Conservation (phyloP, 2,329 filamentous ascomycete genomes). For the Passalora sequoiae region DNA sequence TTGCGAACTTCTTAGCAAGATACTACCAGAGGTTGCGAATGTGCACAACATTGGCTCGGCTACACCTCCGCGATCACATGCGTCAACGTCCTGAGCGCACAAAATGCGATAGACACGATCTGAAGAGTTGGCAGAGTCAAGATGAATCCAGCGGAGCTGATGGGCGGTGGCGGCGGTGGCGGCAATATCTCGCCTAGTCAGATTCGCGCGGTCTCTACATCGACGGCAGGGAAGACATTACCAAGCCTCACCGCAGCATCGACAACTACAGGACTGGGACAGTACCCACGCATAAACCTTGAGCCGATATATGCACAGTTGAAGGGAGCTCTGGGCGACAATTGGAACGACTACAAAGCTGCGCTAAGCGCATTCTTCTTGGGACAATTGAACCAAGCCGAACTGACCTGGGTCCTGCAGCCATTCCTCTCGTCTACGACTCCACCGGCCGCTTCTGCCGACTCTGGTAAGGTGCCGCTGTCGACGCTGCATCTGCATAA, state of each 20-base stretch:
- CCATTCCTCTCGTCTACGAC: constrained; percentile 51
- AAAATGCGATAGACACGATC: constrained; percentile 16
- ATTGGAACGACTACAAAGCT: constrained; percentile 58
- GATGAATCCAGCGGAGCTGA: constrained; percentile 35
- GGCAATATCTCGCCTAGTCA: constrained; percentile 21
- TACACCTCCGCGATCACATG: constrained; percentile 5
- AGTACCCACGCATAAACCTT: constrained; percentile 49
- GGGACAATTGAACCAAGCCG: constrained; percentile 55
- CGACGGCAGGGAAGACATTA: constrained; percentile 38
- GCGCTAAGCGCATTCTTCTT: constrained; percentile 53
- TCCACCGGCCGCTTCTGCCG: constrained; percentile 28
- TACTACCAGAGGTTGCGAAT: too few relatives aligned
- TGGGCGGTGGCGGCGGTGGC: constrained; percentile 21
- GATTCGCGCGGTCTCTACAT: constrained; percentile 25
- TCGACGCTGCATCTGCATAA: constrained; percentile 53
- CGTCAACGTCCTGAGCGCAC: constrained; percentile 7
- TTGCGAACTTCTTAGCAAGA: too few relatives aligned
- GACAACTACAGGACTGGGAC: not conserved
- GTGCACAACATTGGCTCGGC: not conserved
- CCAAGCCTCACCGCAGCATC: constrained; percentile 38
- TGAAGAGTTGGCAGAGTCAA: constrained; percentile 1
- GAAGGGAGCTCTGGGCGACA: constrained; percentile 54
- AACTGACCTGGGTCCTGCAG: constrained; percentile 53
- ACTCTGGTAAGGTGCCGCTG: constrained; percentile 16
- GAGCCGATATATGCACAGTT: constrained; percentile 59